These are phyloP conservation scores for Dothideomycetes sp. DNA, from an alignment of 2,329 filamentous ascomycete species.

Conservation along the genomic window DNA sequence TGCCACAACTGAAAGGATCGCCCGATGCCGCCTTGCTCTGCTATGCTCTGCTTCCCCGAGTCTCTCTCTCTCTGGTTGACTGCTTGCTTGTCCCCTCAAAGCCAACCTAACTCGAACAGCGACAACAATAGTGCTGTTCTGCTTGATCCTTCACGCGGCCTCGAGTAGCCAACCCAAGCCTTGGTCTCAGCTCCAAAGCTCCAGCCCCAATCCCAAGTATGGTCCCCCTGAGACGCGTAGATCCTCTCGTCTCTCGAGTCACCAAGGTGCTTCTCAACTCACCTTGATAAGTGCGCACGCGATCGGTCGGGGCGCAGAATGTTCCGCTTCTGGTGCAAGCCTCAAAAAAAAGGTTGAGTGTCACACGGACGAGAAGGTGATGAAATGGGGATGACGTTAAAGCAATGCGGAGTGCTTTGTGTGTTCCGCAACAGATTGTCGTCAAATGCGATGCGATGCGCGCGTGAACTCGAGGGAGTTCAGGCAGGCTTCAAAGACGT, in stretches of 20 bases:
- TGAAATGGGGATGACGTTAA: conserved; percentile 4
- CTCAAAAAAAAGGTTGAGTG: neutral
- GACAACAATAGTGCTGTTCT: too few species aligned
- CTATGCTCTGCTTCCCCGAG: too few species aligned
- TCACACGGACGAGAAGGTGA: conserved; percentile 1
- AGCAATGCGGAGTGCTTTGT: conserved; percentile 10
- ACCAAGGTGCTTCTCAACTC: conserved; percentile 12
- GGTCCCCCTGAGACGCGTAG: conserved; percentile 6
- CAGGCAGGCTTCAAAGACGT: too few species aligned
- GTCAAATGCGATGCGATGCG: conserved; percentile 8
- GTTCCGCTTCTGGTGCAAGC: too few species aligned
- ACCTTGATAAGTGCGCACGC: conserved; percentile 11
- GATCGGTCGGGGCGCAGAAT: conserved; percentile 1
- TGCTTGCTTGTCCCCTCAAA: too few species aligned
- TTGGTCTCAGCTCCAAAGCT: conserved; percentile 6
- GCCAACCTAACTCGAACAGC: too few species aligned
- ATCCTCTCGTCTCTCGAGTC: too few species aligned
- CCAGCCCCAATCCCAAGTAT: conserved; percentile 8
- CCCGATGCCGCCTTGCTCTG: conserved; percentile 11
- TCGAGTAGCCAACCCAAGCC: neutral
- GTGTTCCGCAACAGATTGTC: conserved; percentile 4
- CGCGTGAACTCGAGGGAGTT: too few species aligned
- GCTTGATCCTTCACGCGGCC: too few species aligned
- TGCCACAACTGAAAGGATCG: conserved; percentile 4
- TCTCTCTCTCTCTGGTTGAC: too few species aligned